phyloP scores from a whole-genome alignment of 2,329 filamentous ascomycete species.

The Paracorniculantispora psalliotae region DNA sequence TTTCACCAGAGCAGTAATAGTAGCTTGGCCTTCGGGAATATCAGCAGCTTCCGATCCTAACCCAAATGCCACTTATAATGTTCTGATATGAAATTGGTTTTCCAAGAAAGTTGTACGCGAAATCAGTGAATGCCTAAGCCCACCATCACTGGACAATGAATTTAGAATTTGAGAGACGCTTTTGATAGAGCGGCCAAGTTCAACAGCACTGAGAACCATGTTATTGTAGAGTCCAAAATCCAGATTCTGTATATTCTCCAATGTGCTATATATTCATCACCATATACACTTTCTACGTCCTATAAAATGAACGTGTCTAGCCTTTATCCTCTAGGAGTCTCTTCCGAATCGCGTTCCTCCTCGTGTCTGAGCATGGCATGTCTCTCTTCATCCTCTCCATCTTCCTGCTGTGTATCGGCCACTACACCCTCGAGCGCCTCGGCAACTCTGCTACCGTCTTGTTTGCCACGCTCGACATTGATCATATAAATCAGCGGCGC shows the following conservation, averaged over 20 bases:
- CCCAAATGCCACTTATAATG: no score
- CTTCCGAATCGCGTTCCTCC: constrained; percentile 18
- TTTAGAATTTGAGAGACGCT: no score
- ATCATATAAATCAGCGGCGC: constrained; percentile 81
- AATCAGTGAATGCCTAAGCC: no score
- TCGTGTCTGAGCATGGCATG: constrained; percentile 24
- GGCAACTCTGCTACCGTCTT: constrained; percentile 61
- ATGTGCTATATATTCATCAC: neutral
- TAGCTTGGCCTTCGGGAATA: no score
- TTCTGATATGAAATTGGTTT: no score
- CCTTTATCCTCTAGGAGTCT: neutral
- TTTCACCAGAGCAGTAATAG: no score
- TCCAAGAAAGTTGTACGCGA: no score
- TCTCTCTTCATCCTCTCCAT: constrained; percentile 19
- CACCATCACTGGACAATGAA: no score
- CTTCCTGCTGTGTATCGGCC: constrained; percentile 19
- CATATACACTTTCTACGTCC: neutral
- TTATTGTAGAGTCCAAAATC: neutral
- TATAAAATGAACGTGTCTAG: neutral
- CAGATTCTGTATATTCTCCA: neutral
- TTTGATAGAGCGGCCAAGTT: no score
- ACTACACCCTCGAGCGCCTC: constrained; percentile 53
- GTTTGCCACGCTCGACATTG: constrained; percentile 72
- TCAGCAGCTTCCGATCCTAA: no score
- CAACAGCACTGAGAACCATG: constrained; percentile 6